phyloP scores from a whole-genome alignment of 331 rosid genomes.

The Spiraea crenata region DNA sequence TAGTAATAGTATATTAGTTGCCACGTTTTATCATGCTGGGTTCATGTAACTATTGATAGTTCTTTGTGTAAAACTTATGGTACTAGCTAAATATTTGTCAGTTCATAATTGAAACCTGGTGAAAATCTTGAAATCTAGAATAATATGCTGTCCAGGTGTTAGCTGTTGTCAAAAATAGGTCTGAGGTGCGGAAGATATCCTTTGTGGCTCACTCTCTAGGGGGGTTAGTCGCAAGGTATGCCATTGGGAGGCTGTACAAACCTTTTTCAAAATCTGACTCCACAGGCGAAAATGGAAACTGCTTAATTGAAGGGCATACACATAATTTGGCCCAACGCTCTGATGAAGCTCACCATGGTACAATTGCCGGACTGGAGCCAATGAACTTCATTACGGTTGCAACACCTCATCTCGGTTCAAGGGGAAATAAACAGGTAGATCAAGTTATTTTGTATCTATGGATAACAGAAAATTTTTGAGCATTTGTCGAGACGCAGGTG shows the following conservation, averaged over 20 bases:
- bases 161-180: constrained; percentile 55
- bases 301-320: constrained; percentile 37
- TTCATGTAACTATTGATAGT: constrained; percentile 4
- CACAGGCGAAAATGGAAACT: constrained; percentile 26
- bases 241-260: constrained; percentile 68
- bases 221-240: constrained; percentile 92
- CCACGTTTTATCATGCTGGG: not conserved
- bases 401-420: constrained; percentile 96
- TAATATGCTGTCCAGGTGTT: constrained; percentile 53
- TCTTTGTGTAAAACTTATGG: not conserved
- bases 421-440: constrained; percentile 79
- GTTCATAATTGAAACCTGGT: not conserved
- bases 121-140: constrained; percentile 17
- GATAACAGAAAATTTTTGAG: not conserved
- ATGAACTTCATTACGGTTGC: constrained; percentile 92
- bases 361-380: constrained; percentile 85
- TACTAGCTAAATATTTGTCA: not conserved
- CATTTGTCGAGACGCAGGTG: not conserved
- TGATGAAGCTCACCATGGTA: constrained; percentile 44
- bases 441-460: constrained; percentile 2
- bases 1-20: constrained; percentile 29
- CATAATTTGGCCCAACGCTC: constrained; percentile 31
- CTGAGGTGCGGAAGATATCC: constrained; percentile 72
- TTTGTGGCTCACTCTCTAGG: constrained; percentile 98
- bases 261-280: constrained; percentile 36